Conservation (phyloP, 129 eudicot species). For the Smallanthus sonchifolius region DNA sequence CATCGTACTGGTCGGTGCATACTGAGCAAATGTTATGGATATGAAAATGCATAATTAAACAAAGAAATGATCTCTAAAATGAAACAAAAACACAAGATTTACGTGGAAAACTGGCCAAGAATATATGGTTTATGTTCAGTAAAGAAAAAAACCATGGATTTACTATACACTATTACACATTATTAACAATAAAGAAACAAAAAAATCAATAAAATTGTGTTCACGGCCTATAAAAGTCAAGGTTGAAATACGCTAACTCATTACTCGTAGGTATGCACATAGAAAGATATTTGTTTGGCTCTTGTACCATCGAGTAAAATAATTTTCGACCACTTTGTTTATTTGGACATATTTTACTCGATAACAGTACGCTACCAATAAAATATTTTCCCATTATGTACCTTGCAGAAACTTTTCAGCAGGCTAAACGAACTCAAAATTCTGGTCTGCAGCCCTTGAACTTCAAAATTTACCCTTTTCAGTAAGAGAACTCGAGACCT, state of each 20-base stretch:
- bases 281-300: slow-evolving; percentile 12
- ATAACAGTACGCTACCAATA: slow-evolving; percentile 13
- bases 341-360: slow-evolving; percentile 4
- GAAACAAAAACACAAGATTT: background rate
- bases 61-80: background rate
- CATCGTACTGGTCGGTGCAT: background rate
- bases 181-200: slow-evolving; percentile 22
- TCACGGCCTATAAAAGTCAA: slow-evolving; percentile 16
- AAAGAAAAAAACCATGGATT: background rate
- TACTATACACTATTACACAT: slow-evolving; percentile 20
- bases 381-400: slow-evolving; percentile 18
- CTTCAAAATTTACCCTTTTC: slow-evolving; percentile 6
- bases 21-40: background rate
- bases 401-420: slow-evolving; percentile 6
- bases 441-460: slow-evolving; percentile 1
- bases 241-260: slow-evolving; percentile 15
- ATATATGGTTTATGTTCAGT: background rate
- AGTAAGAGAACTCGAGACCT: slow-evolving; percentile 87
- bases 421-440: slow-evolving; percentile 7
- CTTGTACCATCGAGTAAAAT: slow-evolving; percentile 4
- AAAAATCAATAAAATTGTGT: slow-evolving; percentile 25
- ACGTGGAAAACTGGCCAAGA: slow-evolving; percentile 3
- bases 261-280: slow-evolving; percentile 13
- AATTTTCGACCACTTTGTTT: background rate
- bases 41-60: background rate